Conservation (phyloP, 495 filamentous ascomycete species). For the Alectoria sarmentosa region DNA sequence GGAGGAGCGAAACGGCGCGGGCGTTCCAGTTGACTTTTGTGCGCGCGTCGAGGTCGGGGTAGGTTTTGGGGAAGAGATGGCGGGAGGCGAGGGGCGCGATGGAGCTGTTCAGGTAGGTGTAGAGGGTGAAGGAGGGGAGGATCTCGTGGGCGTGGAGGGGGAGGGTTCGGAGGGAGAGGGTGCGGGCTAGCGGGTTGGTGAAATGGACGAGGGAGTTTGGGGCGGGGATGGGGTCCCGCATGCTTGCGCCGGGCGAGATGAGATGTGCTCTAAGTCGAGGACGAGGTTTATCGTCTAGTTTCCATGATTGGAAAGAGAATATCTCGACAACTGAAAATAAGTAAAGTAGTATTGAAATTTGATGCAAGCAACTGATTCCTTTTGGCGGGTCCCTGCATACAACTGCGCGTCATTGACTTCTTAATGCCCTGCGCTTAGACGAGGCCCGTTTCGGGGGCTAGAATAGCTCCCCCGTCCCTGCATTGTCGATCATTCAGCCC, state of each 20-base stretch:
- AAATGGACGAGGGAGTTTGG: slow-evolving; percentile 37
- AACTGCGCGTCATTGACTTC: slow-evolving; percentile 3
- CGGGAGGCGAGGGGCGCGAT: slow-evolving; percentile 69
- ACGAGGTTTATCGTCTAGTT: not conserved
- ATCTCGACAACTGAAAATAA: not conserved
- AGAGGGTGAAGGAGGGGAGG: slow-evolving; percentile 62
- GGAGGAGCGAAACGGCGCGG: slow-evolving; percentile 87
- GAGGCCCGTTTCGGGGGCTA: not conserved
- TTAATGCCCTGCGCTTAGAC: not conserved
- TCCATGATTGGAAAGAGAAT: not conserved
- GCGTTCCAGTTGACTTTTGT: slow-evolving; percentile 91
- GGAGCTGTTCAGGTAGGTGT: slow-evolving; percentile 65
- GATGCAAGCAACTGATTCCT: not conserved
- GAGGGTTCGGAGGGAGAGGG: slow-evolving; percentile 59
- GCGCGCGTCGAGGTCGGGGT: slow-evolving; percentile 56
- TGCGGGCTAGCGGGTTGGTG: slow-evolving; percentile 41
- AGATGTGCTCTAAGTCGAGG: not conserved
- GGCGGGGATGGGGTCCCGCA: slow-evolving; percentile 66
- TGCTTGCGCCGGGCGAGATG: slow-evolving; percentile 24
- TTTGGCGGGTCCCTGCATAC: not conserved
- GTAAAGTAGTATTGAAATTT: too few relatives aligned
- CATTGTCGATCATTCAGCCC: not conserved
- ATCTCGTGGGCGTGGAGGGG: slow-evolving; percentile 87
- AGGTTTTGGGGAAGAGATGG: slow-evolving; percentile 60
- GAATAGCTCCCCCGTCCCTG: not conserved